Base-by-base conservation (phyloP, 2,329 filamentous ascomycete genomes). In the Penicillium sp. region DNA sequence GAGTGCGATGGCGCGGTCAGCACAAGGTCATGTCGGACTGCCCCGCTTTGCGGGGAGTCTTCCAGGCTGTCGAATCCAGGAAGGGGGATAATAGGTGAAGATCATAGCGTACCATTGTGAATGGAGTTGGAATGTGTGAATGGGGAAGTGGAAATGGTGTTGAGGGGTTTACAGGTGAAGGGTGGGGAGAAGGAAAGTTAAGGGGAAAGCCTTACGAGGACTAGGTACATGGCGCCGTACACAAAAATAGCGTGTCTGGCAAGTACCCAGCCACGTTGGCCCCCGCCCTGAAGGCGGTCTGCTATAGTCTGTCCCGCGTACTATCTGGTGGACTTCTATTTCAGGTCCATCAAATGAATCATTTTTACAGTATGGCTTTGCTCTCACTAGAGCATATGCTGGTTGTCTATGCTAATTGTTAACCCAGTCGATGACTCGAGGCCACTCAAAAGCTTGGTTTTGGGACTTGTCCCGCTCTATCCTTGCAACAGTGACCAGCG, bases 11-110 rank as follows among this genome's bases (percentile, higher is more conserved):
- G 42, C 42, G 41, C 29, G 15, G 62, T 67, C 56, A 70, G 67
- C 54, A 50, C 56, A 49, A 47, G 52, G 53, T 42, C 56, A 45
- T 52, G 49, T 56, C 33, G 18, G 49, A 50, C 51, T 61, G 62
- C 66, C 65, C 66, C 66, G 67, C 66, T 66, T 53, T 60, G 66
- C 59, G 66, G 68, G 64, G 64, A 39, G 41, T 61, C 49, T 29
- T 51, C 45, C 47, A 55, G 45, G 44, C 46, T 47, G 52, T 32
- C 41, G 40, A 38, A 47, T 29, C 1, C 32, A 29, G 33, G 31
- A 23, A 28, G 23, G 18, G 35, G 20, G 44, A 46, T 29, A 42
- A 40, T 31, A 20, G 28, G 40, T 27, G 18, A 44, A 13, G 1
- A n/a, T 13, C 9, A 23, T 38, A 15, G 43, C 62, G 51, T 66